phyloP scores from a whole-genome alignment of 306 rosid species.

The Carpinus viminea region DNA sequence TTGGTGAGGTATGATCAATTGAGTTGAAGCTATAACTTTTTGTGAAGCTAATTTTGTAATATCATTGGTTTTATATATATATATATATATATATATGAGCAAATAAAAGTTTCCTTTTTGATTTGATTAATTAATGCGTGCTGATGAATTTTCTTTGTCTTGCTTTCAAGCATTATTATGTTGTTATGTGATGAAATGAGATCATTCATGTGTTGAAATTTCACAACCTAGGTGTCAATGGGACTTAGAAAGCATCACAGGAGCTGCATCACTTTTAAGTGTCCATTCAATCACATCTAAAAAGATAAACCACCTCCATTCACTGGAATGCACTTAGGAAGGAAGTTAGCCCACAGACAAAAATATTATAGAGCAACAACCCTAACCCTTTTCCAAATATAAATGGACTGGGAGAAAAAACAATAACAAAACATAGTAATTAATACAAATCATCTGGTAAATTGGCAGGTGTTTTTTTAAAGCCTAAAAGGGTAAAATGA shows the following conservation, averaged over 20 bases:
- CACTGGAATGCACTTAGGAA: conserved; percentile 29
- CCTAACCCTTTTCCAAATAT: conserved; percentile 40
- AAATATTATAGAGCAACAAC: conserved; percentile 33
- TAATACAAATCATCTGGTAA: conserved; percentile 1
- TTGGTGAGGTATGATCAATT: background rate
- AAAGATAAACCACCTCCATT: conserved; percentile 40
- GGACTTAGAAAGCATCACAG: conserved; percentile 25
- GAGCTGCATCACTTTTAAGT: conserved; percentile 45
- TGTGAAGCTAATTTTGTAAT: background rate
- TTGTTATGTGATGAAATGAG: background rate
- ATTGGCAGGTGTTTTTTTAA: background rate
- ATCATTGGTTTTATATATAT: background rate
- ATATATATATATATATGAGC: background rate
- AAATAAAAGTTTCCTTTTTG: background rate
- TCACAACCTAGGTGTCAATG: conserved; percentile 11
- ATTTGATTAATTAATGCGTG: too few species aligned
- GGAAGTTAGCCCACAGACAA: conserved; percentile 29
- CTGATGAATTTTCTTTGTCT: background rate
- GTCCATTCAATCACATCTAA: conserved; percentile 53
- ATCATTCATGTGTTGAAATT: conserved; percentile 18
- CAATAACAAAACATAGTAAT: conserved; percentile 10
- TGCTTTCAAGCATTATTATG: background rate
- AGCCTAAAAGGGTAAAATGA: conserved; percentile 3
- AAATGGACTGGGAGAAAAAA: conserved; percentile 20
- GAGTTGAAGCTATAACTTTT: too few species aligned